Evolutionary conservation across 306 rosid genomes (phyloP).

Genomic region (Quercus engelmannii): DNA sequence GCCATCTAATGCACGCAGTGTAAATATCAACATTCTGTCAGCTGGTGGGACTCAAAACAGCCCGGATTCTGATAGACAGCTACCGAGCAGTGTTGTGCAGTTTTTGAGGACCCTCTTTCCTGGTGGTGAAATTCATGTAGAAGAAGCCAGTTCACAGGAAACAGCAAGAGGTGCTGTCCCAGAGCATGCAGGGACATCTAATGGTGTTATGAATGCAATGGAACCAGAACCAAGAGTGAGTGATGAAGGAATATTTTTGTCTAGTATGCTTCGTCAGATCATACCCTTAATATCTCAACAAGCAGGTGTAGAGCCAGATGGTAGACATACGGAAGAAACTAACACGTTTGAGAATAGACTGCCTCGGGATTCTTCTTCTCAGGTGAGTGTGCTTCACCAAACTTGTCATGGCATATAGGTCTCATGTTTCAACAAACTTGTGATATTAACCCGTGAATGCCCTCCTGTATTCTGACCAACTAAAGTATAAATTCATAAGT

Average conservation of each 20-base stretch:
- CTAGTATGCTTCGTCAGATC: constrained; percentile 72
- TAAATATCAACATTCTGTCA: constrained; percentile 60
- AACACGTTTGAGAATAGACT: constrained; percentile 41
- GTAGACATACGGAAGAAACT: constrained; percentile 19
- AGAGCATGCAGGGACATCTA: constrained; percentile 52
- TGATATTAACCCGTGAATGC: not conserved
- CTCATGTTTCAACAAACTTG: not conserved
- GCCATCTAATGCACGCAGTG: constrained; percentile 47
- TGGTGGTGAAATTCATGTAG: constrained; percentile 83
- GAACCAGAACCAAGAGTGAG: constrained; percentile 64
- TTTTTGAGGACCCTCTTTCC: constrained; percentile 70
- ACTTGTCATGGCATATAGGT: not conserved
- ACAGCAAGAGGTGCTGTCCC: constrained; percentile 34
- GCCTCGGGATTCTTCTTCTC: constrained; percentile 43
- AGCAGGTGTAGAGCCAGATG: constrained; percentile 36
- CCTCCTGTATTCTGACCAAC: not conserved
- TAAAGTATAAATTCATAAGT: not conserved
- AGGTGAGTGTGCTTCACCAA: constrained; percentile 40
- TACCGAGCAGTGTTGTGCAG: constrained; percentile 59
- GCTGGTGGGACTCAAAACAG: constrained; percentile 65
- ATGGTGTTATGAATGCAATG: constrained; percentile 31
- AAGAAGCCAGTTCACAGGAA: constrained; percentile 63
- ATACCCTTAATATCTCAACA: constrained; percentile 75
- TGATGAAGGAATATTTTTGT: constrained; percentile 79
- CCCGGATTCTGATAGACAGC: constrained; percentile 71